phyloP scores from a whole-genome alignment of 352 stramenopile species.

The Phytophthora vignae region DNA sequence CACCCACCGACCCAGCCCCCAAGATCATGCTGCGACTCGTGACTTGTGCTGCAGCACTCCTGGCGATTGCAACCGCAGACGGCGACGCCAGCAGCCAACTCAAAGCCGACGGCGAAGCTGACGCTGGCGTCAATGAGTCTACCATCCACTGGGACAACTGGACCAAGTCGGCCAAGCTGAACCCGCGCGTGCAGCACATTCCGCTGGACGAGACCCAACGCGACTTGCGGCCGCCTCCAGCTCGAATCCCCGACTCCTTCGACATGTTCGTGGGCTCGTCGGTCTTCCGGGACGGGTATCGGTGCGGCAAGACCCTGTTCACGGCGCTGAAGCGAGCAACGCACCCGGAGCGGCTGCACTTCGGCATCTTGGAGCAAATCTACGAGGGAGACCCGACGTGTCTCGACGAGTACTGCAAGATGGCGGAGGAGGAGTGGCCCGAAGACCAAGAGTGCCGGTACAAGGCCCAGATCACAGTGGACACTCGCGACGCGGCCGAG shows the following conservation, averaged over 20 bases:
- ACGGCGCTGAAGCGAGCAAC: constrained; percentile 70
- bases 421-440: constrained; percentile 66
- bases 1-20: neutral
- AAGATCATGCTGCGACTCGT: constrained; percentile 16
- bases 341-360: constrained; percentile 71
- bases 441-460: constrained; percentile 64
- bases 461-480: constrained; percentile 66
- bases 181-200: constrained; percentile 77
- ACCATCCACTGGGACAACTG: constrained; percentile 30
- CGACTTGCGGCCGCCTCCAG: constrained; percentile 65
- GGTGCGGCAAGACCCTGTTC: constrained; percentile 82
- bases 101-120: neutral
- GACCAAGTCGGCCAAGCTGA: constrained; percentile 42
- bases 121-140: constrained; percentile 5
- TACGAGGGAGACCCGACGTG: constrained; percentile 72
- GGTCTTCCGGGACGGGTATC: constrained; percentile 80
- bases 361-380: constrained; percentile 85
- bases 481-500: constrained; percentile 71
- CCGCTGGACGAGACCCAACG: constrained; percentile 41
- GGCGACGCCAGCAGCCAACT: neutral
- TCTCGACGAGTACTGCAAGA: constrained; percentile 80
- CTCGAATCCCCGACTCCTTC: constrained; percentile 50
- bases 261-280: constrained; percentile 78
- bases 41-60: neutral
- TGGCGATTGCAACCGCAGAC: constrained; percentile 4